phyloP scores from a whole-genome alignment of 1,139 yeast species.

The Kurtzmaniella natalensis region DNA sequence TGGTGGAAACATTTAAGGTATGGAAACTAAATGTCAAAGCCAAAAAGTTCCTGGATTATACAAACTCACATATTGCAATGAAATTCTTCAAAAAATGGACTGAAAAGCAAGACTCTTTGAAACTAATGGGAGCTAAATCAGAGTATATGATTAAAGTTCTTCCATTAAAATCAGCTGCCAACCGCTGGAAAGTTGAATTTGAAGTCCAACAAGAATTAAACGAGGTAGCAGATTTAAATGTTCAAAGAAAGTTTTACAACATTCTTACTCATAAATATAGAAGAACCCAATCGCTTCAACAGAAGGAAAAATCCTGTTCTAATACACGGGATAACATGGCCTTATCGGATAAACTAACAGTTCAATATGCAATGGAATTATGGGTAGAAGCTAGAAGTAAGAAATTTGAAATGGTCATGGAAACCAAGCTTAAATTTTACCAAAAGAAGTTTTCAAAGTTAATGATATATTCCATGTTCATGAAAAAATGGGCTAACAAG shows the following conservation, averaged over 20 bases:
- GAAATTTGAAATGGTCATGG: constrained; percentile 14
- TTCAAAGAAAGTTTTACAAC: constrained; percentile 17
- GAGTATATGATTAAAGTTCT: no score
- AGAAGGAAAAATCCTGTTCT: no score
- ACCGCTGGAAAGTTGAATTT: neutral
- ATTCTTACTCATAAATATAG: neutral
- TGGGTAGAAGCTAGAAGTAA: constrained; percentile 19
- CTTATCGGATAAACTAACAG: no score
- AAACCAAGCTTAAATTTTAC: constrained; percentile 15
- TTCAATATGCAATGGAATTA: no score
- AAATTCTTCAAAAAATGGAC: neutral
- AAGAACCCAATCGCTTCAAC: neutral
- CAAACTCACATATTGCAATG: no score
- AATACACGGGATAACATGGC: no score
- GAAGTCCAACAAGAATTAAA: constrained; percentile 4
- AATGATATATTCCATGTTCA: no score
- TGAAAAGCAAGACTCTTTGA: neutral
- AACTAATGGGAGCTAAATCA: neutral
- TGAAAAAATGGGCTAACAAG: constrained; percentile 21
- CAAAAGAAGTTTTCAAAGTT: constrained; percentile 12
- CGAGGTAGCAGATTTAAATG: constrained; percentile 15
- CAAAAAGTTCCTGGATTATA: no score
- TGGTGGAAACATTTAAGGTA: neutral
- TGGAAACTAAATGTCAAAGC: no score
- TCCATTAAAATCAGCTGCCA: no score